These are phyloP conservation scores for Periconia sp. DNA, from an alignment of 2,329 filamentous ascomycete genomes.

Conservation along the genomic window DNA sequence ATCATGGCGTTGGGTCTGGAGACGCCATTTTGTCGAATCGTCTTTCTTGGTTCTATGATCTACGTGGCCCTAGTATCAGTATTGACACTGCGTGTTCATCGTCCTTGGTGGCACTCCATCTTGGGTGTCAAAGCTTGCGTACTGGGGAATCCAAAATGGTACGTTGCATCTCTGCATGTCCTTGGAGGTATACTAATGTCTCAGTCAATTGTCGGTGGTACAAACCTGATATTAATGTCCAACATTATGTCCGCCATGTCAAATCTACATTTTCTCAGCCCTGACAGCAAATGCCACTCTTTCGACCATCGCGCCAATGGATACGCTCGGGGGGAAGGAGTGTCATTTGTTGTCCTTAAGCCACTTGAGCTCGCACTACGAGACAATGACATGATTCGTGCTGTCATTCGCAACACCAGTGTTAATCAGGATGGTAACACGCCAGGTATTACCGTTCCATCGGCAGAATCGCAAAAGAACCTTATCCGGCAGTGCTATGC, in stretches of 20 bases:
- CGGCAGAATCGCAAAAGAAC: slow-evolving; percentile 52
- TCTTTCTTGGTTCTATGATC: slow-evolving; percentile 22
- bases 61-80: slow-evolving; percentile 20
- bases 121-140: slow-evolving; percentile 12
- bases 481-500: slow-evolving; percentile 40
- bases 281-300: slow-evolving; percentile 33
- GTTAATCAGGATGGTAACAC: slow-evolving; percentile 27
- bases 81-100: slow-evolving; percentile 29
- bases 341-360: slow-evolving; percentile 41
- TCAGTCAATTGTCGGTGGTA: slow-evolving; percentile 5
- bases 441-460: slow-evolving; percentile 30
- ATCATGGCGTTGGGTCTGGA: background rate
- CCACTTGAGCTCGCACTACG: slow-evolving; percentile 16
- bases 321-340: slow-evolving; percentile 68
- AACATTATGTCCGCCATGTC: slow-evolving; percentile 13
- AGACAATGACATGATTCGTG: slow-evolving; percentile 35
- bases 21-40: slow-evolving; percentile 9
- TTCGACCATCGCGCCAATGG: slow-evolving; percentile 65
- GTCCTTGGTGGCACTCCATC: slow-evolving; percentile 18
- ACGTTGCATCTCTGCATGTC: background rate
- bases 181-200: background rate
- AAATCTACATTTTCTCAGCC: slow-evolving; percentile 33
- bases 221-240: slow-evolving; percentile 19
- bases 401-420: slow-evolving; percentile 33
- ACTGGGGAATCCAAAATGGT: slow-evolving; percentile 1